Evolutionary conservation across 2,329 filamentous ascomycete genomes (phyloP).

Genomic region (Penicillium aurantiogriseum): DNA sequence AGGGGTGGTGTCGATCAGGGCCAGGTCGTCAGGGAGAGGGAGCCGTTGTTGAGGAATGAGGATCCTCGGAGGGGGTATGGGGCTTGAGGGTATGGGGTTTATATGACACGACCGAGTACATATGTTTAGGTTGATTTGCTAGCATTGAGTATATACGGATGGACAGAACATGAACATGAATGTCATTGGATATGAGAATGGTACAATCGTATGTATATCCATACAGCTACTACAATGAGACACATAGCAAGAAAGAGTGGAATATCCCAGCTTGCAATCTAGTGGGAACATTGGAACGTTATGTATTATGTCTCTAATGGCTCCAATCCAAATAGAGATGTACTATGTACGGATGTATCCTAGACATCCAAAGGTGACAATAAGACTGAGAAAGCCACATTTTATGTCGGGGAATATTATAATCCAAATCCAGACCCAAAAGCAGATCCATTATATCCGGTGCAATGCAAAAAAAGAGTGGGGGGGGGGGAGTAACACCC

Average conservation of each 20-base stretch:
- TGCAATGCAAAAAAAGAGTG: background rate
- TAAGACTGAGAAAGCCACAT: background rate
- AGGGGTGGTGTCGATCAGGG: background rate
- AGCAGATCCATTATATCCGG: background rate
- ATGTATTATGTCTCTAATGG: background rate
- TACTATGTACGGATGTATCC: background rate
- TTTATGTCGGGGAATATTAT: background rate
- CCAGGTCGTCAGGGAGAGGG: slow-evolving; percentile 1
- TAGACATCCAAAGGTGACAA: background rate
- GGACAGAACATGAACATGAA: background rate
- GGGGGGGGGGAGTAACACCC: background rate
- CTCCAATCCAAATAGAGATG: background rate
- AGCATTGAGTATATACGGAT: background rate
- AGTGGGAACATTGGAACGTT: background rate
- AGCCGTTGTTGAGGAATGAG: background rate
- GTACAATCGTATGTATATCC: background rate
- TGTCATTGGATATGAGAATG: background rate
- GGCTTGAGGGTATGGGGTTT: background rate
- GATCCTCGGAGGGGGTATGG: background rate
- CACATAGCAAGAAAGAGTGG: background rate
- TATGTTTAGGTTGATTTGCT: background rate
- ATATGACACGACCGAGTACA: background rate
- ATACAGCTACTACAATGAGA: background rate
- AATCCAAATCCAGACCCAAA: background rate
- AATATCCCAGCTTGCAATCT: background rate